Evolutionary conservation across 2,329 filamentous ascomycete species (phyloP), one percentile per base, ranked within the genome.

Genomic region (Fusarium neocosmosporiellum): DNA sequence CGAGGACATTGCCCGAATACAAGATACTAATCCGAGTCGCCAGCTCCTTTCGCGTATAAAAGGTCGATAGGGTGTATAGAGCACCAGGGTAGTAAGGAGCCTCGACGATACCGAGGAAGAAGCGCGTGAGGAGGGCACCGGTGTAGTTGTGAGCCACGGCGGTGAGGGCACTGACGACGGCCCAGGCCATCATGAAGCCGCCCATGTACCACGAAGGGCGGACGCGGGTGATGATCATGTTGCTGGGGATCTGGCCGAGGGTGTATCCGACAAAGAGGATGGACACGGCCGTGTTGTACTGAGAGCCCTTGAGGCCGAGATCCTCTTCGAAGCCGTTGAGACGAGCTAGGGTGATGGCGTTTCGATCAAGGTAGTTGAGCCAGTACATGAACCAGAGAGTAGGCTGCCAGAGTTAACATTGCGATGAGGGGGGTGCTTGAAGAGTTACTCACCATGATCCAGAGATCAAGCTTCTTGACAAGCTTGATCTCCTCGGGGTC

Each of bases 41-140:
- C 33, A 86, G 73, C 73, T 84, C 83, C 73, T 86, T 84, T 43
- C 85, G 81, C 1, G 86, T 88, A 77, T 89, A 89, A 79, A 86
- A 89, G 48, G 85, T 84, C 4, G 84, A 85, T 3, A 89, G 80
- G 33, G 87, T 82, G 67, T 77, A 78, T 3, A 80, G 70, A n/a
- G 72, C 78, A 41, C 80, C 78, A 0, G 77, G 78, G 41, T 79
- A 81, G 59, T 81, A 80, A 2, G 82, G 81, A 1, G 82, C 82
- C 67, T 85, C 83, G n/a, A 81, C 81, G 13, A 86, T 74, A 10
- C 83, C 75, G 33, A 77, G 50, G 54, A 85, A 81, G 77, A 85
- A 84, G 33, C 84, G 81, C 2, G 86, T 80, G 1, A 84, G 81
- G 5, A 89, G 77, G 37, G 88, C 81, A 5, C 85, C 84, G 0